Base-by-base conservation (phyloP, 768 basidiomycete genomes). In the Chalciporus chontae region DNA sequence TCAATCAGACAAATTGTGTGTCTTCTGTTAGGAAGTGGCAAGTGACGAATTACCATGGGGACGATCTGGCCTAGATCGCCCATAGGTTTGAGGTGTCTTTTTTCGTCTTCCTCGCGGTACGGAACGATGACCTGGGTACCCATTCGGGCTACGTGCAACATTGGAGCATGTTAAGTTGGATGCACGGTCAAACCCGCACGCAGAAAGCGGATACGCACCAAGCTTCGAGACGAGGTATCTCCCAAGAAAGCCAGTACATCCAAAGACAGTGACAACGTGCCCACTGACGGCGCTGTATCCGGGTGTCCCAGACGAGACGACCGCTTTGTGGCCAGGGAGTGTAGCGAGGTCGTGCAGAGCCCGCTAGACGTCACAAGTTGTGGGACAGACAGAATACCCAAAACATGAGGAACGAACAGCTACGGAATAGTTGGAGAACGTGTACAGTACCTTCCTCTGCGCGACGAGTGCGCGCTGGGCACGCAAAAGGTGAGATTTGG, bases 31-130 rank as follows among this genome's bases (percentile, higher is more conserved):
- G 40, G 47, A 42, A 21, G 27, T 24, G 45, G 67, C 2, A 31
- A 7, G 8, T 73, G 67, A 36, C n/a, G 34, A 73, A 63, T 57
- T 63, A 95, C 94, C 87, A 98, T 83, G 60, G 90, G 83, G 49
- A 97, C 89, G 55, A 99, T 87, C 74, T 95, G 94, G 8, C 96
- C 96, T 47, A 98, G 76, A 73, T 99, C 96, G 38, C 95, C 96
- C 84, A 88, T 94, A 11, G 89, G 89, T 70, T 86, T 87, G 63
- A 99, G 74, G 62, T 89, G 81, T 52, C 95, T 78, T 60, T 87
- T 91, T 65, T 93, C 88, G 64, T 98, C 93, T 64, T 92, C 90
- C 56, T 97, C 93, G 39, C 96, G 83, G 74, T 95, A 97, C 7
- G 95, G 95, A 43, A 96, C 77, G 64, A 98, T 79, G 52, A 97